These are phyloP conservation scores for Amphibolis antarctica DNA, from an alignment of 106 monocot species.

Conservation along the genomic window DNA sequence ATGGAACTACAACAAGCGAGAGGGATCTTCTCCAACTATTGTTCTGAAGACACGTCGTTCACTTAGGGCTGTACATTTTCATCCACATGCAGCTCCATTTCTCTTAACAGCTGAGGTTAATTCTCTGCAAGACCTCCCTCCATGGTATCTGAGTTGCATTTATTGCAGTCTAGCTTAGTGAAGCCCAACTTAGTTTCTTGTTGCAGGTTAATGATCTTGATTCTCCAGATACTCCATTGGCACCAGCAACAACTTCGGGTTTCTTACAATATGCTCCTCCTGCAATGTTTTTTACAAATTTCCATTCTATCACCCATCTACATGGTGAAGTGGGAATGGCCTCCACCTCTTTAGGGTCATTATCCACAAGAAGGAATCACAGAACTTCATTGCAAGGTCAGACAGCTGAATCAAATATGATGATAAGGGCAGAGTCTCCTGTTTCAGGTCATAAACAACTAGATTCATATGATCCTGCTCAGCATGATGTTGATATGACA, in stretches of 20 bases:
- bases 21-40: slow-evolving; percentile 54
- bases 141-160: not conserved
- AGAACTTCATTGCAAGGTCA: slow-evolving; percentile 14
- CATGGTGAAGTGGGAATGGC: not conserved
- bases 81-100: slow-evolving; percentile 83
- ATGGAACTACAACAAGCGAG: slow-evolving; percentile 83
- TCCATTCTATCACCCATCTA: slow-evolving; percentile 21
- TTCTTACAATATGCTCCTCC: slow-evolving; percentile 66
- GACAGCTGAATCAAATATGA: slow-evolving; percentile 6
- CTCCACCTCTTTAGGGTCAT: slow-evolving; percentile 16
- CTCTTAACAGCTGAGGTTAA: slow-evolving; percentile 84
- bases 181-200: not conserved
- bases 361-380: slow-evolving; percentile 22
- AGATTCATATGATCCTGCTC: slow-evolving; percentile 5
- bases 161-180: not conserved
- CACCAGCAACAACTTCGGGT: slow-evolving; percentile 62
- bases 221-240: slow-evolving; percentile 66
- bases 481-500: slow-evolving; percentile 9
- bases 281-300: slow-evolving; percentile 48
- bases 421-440: slow-evolving; percentile 11
- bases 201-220: slow-evolving; percentile 91
- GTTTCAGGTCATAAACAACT: slow-evolving; percentile 6
- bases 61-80: slow-evolving; percentile 95
- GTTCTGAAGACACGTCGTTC: slow-evolving; percentile 87
- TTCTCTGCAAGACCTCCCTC: not conserved